phyloP scores from a whole-genome alignment of 2,329 filamentous ascomycete species.

The Geosmithia morbida region DNA sequence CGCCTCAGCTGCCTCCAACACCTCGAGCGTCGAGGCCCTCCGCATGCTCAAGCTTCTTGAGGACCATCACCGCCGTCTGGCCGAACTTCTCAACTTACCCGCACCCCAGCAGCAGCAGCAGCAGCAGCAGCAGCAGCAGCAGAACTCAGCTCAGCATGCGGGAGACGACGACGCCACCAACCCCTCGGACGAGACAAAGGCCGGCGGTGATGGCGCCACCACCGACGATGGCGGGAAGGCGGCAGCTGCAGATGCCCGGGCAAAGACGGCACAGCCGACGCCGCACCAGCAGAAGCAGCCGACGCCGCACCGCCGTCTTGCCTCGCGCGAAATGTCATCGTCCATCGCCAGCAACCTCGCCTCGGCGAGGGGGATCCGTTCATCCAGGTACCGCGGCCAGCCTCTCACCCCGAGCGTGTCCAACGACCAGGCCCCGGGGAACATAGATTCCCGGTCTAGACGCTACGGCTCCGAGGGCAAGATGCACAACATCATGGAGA shows the following conservation, averaged over 20 bases:
- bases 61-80: conserved; percentile 72
- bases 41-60: conserved; percentile 77
- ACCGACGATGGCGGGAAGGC: not conserved
- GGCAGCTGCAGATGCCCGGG: not conserved
- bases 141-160: no score
- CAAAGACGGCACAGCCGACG: conserved; percentile 3
- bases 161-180: not conserved
- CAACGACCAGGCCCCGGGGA: conserved; percentile 58
- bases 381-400: conserved; percentile 43
- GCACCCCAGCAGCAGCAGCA: conserved; percentile 22
- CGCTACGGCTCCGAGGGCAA: conserved; percentile 33
- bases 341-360: conserved; percentile 84
- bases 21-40: conserved; percentile 56
- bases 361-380: conserved; percentile 66
- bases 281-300: conserved; percentile 12
- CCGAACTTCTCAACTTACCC: conserved; percentile 64
- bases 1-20: conserved; percentile 63
- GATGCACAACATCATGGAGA: conserved; percentile 42
- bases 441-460: conserved; percentile 42
- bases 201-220: not conserved
- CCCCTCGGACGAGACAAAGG: not conserved
- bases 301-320: conserved; percentile 30
- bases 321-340: conserved; percentile 56
- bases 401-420: conserved; percentile 60
- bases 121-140: conserved; percentile 6